Evolutionary conservation across 2,329 filamentous ascomycete genomes (phyloP), one percentile per base, ranked within the genome.

Genomic region (Dendryphion nanum): DNA sequence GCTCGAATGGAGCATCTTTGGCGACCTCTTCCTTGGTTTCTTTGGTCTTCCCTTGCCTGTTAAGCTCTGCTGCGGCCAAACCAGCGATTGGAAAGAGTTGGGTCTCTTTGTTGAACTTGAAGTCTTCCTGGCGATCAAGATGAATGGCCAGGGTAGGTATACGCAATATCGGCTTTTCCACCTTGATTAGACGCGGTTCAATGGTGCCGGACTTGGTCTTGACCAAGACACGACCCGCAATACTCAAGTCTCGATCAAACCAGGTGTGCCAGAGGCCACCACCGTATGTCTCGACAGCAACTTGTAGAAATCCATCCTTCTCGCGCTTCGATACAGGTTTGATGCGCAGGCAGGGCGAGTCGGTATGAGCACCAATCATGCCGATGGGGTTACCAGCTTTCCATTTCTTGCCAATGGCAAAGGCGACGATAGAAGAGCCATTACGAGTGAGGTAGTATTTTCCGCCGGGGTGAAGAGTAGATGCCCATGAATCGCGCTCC

Each of bases 381-480:
- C 87, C 72, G 45, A 96, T 83, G 6, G 90, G 84, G 66, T 95
- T 95, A 30, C 91, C 91, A 2, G 91, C 82, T 69, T 84, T 85
- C 91, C 91, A 98, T 72, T 86, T 84, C 58, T 82, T 80, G 59
- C 91, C 91, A 57, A 97, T 85, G 45, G 88, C 86, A 68, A 97
- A 97, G 47, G 90, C 90, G 41, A 95, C 81, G 48, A 97, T 86
- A 33, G 91, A 94, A 18, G 89, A 95, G 42, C 81, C 84, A 71
- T 97, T 97, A 50, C 91, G 85, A 33, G 91, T 97, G 58, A 96
- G 80, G 71, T 90, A 96, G 76, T 97, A 97, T 70, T 94, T 96
- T 48, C 91, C 90, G 47, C 91, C 90, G 16, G 89, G 88, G 40
- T 82, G 79, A 45, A 95, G 78, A 31, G 77, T 80, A 1, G 84